phyloP scores from a whole-genome alignment of 202 grass and related monocot species.

The Thinopyrum obtusiflorum region DNA sequence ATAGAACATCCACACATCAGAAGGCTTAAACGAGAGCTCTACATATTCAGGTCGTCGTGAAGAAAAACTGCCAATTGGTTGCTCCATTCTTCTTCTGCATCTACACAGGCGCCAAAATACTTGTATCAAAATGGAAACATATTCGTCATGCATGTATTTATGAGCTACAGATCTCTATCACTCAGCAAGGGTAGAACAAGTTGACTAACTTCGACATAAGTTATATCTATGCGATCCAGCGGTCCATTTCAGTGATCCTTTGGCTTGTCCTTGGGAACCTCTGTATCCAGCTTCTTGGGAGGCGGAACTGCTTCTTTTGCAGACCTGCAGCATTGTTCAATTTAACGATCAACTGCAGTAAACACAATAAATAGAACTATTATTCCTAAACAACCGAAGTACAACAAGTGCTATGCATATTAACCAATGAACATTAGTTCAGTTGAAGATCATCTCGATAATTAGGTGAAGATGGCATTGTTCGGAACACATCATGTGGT shows the following conservation, averaged over 20 bases:
- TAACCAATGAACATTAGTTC: not conserved
- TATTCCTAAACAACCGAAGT: not conserved
- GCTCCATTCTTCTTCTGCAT: not conserved
- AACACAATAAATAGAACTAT: not conserved
- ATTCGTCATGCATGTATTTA: not conserved
- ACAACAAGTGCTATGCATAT: not conserved
- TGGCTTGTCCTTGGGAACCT: constrained; percentile 46
- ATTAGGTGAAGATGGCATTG: not conserved
- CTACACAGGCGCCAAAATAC: not conserved
- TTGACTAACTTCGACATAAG: not conserved
- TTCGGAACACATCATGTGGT: not conserved
- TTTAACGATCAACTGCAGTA: not conserved
- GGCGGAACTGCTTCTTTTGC: constrained; percentile 32
- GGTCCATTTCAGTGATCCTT: constrained; percentile 28
- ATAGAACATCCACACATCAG: not conserved
- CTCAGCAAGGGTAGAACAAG: not conserved
- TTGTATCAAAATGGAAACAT: not conserved
- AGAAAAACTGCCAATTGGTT: constrained; percentile 5
- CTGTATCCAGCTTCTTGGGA: constrained; percentile 47
- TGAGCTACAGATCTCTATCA: constrained; percentile 12
- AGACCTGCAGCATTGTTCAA: constrained; percentile 35
- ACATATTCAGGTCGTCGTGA: not conserved
- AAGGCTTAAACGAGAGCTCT: not conserved
- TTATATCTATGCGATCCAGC: not conserved
- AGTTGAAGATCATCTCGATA: not conserved